Conservation (phyloP, 2,329 filamentous ascomycete species). For the Aspergillus sp. region DNA sequence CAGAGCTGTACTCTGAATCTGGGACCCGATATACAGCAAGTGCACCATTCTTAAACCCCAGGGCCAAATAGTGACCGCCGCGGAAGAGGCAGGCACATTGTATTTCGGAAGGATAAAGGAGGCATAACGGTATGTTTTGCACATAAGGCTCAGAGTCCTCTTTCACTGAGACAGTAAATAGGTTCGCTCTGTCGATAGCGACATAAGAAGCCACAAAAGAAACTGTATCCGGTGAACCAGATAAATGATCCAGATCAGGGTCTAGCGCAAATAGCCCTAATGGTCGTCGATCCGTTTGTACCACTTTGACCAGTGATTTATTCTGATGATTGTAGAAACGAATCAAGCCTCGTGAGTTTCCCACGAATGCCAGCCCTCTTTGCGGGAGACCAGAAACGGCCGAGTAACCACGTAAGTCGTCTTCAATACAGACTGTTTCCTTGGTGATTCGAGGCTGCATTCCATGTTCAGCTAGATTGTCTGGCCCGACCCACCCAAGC, state of each 20-base stretch:
- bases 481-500: slow-evolving; percentile 19
- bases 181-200: slow-evolving; percentile 18
- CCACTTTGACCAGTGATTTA: slow-evolving; percentile 19
- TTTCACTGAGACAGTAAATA: slow-evolving; percentile 17
- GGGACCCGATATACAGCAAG: slow-evolving; percentile 41
- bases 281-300: slow-evolving; percentile 19
- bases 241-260: slow-evolving; percentile 3
- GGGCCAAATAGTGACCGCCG: slow-evolving; percentile 29
- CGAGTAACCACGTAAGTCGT: slow-evolving; percentile 24
- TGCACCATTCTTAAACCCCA: slow-evolving; percentile 51
- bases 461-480: slow-evolving; percentile 1
- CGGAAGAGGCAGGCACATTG: slow-evolving; percentile 41
- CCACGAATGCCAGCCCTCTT: slow-evolving; percentile 27
- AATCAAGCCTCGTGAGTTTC: slow-evolving; percentile 24
- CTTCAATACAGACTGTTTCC: slow-evolving; percentile 20
- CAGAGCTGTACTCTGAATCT: slow-evolving; percentile 5
- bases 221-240: slow-evolving; percentile 7
- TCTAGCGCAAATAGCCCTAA: slow-evolving; percentile 22
- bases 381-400: slow-evolving; percentile 23
- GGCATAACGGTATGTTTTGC: slow-evolving; percentile 14
- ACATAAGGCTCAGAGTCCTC: slow-evolving; percentile 32
- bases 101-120: slow-evolving; percentile 43
- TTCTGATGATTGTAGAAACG: slow-evolving; percentile 28
- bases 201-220: slow-evolving; percentile 22
- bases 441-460: slow-evolving; percentile 13